phyloP scores from a whole-genome alignment of 2,329 filamentous ascomycete genomes.

The Cercospora sp. region DNA sequence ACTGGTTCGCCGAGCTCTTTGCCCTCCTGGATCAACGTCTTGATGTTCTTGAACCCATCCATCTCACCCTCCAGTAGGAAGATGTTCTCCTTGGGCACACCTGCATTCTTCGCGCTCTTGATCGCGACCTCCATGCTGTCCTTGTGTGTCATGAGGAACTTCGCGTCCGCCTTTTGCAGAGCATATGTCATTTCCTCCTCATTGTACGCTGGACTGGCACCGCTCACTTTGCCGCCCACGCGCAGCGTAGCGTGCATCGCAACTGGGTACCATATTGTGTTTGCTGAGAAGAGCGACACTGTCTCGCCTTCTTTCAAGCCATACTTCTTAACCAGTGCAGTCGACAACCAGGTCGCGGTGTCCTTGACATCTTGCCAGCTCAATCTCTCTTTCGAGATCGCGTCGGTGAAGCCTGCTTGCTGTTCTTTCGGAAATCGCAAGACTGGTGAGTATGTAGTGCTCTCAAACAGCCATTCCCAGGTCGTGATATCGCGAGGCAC shows the following conservation, averaged over 20 bases:
- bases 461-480: conserved; percentile 64
- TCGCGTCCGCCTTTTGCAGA: conserved; percentile 58
- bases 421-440: conserved; percentile 40
- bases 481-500: conserved; percentile 57
- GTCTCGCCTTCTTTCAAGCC: conserved; percentile 57
- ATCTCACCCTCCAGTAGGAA: conserved; percentile 59
- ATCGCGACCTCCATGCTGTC: conserved; percentile 57
- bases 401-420: conserved; percentile 59
- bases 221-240: conserved; percentile 58
- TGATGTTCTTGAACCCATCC: conserved; percentile 52
- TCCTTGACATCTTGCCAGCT: conserved; percentile 60
- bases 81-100: conserved; percentile 53
- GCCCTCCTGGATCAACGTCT: conserved; percentile 48
- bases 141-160: conserved; percentile 59
- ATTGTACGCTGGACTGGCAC: conserved; percentile 65
- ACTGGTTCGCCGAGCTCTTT: conserved; percentile 47
- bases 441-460: conserved; percentile 52
- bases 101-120: conserved; percentile 56
- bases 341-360: conserved; percentile 60
- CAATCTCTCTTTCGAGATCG: conserved; percentile 58
- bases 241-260: conserved; percentile 60
- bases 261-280: conserved; percentile 67
- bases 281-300: conserved; percentile 62
- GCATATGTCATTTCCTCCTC: conserved; percentile 68
- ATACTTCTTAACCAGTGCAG: conserved; percentile 58